Percentiles rank a stretch among this genome's conserved stretches.
phyloP scores from a whole-genome alignment of 2,329 filamentous ascomycete genomes.

The Phialophora expanda region DNA sequence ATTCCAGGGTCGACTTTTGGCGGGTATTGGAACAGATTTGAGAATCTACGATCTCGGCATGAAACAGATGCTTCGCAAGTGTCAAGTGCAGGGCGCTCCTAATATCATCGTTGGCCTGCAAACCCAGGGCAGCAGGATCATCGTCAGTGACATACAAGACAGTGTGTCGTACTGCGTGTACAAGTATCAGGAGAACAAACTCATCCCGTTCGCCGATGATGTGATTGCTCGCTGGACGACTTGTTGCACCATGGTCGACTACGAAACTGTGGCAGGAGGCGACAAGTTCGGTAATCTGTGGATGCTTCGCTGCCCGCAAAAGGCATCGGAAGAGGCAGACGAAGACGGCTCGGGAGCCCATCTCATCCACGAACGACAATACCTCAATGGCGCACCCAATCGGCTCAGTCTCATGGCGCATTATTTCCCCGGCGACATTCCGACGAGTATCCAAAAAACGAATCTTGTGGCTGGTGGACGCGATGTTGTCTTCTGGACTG shows the following conservation, averaged over 20 bases:
- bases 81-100: constrained; percentile 77
- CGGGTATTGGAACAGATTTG: constrained; percentile 81
- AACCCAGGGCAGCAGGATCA: constrained; percentile 86
- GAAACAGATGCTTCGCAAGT: constrained; percentile 88
- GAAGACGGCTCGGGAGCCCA: constrained; percentile 90
- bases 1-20: constrained; percentile 88
- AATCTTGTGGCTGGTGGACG: constrained; percentile 88
- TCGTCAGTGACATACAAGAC: constrained; percentile 91
- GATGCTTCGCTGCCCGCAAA: constrained; percentile 84
- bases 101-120: constrained; percentile 87
- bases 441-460: constrained; percentile 86
- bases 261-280: constrained; percentile 90
- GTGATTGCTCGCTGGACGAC: constrained; percentile 89
- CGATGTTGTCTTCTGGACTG: constrained; percentile 90
- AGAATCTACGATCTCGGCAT: constrained; percentile 92
- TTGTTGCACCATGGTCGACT: constrained; percentile 91
- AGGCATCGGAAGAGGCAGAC: constrained; percentile 86
- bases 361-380: constrained; percentile 85
- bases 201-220: constrained; percentile 94
- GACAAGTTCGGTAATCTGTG: constrained; percentile 98
- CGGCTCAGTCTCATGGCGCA: constrained; percentile 84
- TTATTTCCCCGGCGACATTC: constrained; percentile 89
- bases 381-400: constrained; percentile 87
- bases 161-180: constrained; percentile 92
- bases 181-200: constrained; percentile 85